phyloP scores from a whole-genome alignment of 164 flowering plant genomes.

The Nymphaea colorata region DNA sequence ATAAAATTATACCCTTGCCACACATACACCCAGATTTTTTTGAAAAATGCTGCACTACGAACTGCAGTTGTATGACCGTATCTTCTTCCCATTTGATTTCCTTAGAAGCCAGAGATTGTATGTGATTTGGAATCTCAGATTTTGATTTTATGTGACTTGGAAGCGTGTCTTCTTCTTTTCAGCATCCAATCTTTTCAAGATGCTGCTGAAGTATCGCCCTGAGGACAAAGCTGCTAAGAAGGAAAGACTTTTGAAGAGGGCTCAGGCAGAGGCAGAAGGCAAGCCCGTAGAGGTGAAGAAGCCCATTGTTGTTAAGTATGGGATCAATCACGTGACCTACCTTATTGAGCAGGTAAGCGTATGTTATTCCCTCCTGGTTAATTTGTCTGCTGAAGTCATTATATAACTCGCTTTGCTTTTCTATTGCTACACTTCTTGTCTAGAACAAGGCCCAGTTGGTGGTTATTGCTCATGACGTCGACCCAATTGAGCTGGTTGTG shows the following conservation, averaged over 20 bases:
- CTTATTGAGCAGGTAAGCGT: slow-evolving; percentile 41
- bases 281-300: slow-evolving; percentile 18
- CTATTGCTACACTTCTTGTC: neutral
- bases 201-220: slow-evolving; percentile 17
- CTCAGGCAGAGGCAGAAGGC: slow-evolving; percentile 20
- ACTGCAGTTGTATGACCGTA: neutral
- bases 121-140: no score
- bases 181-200: slow-evolving; percentile 22
- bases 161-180: neutral
- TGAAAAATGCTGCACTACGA: no score
- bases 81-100: neutral
- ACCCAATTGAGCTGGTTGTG: slow-evolving; percentile 77
- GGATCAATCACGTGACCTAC: slow-evolving; percentile 20
- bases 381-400: no score
- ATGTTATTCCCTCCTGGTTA: neutral
- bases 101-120: no score
- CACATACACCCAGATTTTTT: no score
- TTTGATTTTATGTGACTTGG: neutral
- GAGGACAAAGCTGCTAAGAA: slow-evolving; percentile 26
- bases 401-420: neutral
- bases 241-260: slow-evolving; percentile 23
- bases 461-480: slow-evolving; percentile 79
- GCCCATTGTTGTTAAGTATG: slow-evolving; percentile 23
- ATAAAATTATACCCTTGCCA: neutral
- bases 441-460: slow-evolving; percentile 82